Conservation (phyloP, 2,329 filamentous ascomycete species). For the Penicillium sp. region DNA sequence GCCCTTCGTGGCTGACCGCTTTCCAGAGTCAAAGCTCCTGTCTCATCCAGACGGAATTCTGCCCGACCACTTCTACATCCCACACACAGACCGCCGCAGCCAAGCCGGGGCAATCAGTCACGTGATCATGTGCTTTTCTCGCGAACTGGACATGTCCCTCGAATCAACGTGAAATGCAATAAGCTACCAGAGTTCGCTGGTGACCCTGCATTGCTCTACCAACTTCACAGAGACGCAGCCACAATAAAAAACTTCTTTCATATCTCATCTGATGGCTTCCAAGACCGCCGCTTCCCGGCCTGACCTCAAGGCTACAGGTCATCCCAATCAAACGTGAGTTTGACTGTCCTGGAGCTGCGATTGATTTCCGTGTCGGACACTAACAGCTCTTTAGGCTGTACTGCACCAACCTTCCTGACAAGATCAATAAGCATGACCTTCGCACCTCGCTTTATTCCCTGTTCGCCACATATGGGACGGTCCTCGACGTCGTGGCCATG, state of each 20-base stretch:
- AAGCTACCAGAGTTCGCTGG: slow-evolving; percentile 2
- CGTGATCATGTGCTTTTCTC: slow-evolving; percentile 10
- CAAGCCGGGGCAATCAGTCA: not conserved
- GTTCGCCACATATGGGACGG: slow-evolving; percentile 87
- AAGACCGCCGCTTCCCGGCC: slow-evolving; percentile 39
- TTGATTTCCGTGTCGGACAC: slow-evolving; percentile 5
- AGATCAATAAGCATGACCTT: slow-evolving; percentile 83
- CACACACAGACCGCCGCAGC: not conserved
- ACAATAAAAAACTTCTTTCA: not conserved
- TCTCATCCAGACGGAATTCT: not conserved
- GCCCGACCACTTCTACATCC: not conserved
- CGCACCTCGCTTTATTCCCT: slow-evolving; percentile 84
- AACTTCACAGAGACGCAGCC: not conserved
- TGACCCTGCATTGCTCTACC: not conserved
- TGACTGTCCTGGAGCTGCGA: slow-evolving; percentile 1
- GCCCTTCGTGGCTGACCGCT: no score
- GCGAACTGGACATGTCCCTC: slow-evolving; percentile 7
- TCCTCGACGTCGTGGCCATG: slow-evolving; percentile 84
- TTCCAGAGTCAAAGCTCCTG: no score
- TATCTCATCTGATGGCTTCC: slow-evolving; percentile 29
- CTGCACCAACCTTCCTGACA: slow-evolving; percentile 79
- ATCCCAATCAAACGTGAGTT: slow-evolving; percentile 71
- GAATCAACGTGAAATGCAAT: not conserved
- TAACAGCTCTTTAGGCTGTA: slow-evolving; percentile 62
- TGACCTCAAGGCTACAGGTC: slow-evolving; percentile 43